These are phyloP conservation scores for Malus hybrid DNA, from an alignment of 331 rosid genomes.

Conservation along the genomic window DNA sequence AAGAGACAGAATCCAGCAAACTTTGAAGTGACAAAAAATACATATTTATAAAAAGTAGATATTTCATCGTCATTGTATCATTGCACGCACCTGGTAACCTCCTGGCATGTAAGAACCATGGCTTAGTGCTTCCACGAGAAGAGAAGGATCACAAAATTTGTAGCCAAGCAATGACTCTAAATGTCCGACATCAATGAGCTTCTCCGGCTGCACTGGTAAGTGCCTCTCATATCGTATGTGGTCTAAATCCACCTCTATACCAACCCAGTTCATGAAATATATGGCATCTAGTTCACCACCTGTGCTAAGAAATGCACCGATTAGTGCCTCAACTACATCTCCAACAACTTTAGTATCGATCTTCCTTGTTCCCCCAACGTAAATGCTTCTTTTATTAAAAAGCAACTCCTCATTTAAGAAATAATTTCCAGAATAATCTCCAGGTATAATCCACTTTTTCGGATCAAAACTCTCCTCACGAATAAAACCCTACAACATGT, in stretches of 20 bases:
- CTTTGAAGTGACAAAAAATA: background rate
- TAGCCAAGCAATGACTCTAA: conserved; percentile 50
- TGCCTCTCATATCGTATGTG: conserved; percentile 31
- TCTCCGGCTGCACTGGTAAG: conserved; percentile 31
- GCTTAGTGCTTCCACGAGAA: conserved; percentile 77
- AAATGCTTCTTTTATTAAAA: conserved; percentile 14
- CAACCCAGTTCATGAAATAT: conserved; percentile 61
- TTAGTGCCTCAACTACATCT: conserved; percentile 86
- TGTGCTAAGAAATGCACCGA: conserved; percentile 71
- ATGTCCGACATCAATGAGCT: conserved; percentile 32
- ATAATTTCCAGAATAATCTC: conserved; percentile 22
- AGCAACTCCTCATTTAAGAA: conserved; percentile 27
- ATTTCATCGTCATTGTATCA: background rate
- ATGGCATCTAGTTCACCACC: conserved; percentile 68
- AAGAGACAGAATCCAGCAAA: background rate
- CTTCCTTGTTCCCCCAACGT: conserved; percentile 36
- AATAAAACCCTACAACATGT: conserved; percentile 66
- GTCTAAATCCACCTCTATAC: conserved; percentile 50
- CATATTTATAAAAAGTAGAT: background rate
- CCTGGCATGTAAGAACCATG: conserved; percentile 85
- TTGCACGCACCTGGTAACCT: conserved; percentile 67
- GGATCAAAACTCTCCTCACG: conserved; percentile 56
- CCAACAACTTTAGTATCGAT: conserved; percentile 47
- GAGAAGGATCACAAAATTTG: conserved; percentile 43
- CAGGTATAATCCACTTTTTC: conserved; percentile 58